Percentiles rank a stretch among this genome's conserved stretches.
phyloP scores from a whole-genome alignment of 2,329 filamentous ascomycete genomes.

The Cercospora brassicicola region DNA sequence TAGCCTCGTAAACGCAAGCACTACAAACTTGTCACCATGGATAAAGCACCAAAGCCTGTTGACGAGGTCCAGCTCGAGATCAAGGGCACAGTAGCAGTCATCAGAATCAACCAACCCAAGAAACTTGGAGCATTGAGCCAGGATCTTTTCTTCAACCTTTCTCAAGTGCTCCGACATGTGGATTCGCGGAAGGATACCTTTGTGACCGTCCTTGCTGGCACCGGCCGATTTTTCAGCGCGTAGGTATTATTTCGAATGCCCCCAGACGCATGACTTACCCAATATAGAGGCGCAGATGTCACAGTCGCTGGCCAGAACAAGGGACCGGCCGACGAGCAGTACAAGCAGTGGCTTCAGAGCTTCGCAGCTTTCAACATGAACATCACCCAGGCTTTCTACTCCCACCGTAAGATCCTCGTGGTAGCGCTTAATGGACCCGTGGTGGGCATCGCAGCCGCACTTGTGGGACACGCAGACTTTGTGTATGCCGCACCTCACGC shows the following conservation, averaged over 20 bases:
- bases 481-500: conserved; percentile 79
- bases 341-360: conserved; percentile 62
- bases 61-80: conserved; percentile 53
- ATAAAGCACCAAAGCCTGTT: conserved; percentile 24
- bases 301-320: conserved; percentile 47
- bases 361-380: conserved; percentile 86
- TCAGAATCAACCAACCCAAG: conserved; percentile 79
- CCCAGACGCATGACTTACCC: conserved; percentile 10
- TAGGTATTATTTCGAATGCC: conserved; percentile 47
- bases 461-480: conserved; percentile 85
- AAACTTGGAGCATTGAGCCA: conserved; percentile 83
- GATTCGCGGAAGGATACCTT: conserved; percentile 76
- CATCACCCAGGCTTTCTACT: conserved; percentile 85
- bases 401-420: conserved; percentile 90
- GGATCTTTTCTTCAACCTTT: conserved; percentile 66
- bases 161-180: conserved; percentile 71
- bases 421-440: conserved; percentile 89
- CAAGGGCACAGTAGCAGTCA: conserved; percentile 70
- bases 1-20: neutral
- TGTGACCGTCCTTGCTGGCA: conserved; percentile 81
- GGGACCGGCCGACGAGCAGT: conserved; percentile 43
- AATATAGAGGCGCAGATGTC: conserved; percentile 75
- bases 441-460: conserved; percentile 81
- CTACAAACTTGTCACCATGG: conserved; percentile 14
- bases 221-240: conserved; percentile 83